Conservation (phyloP, 768 basidiomycete species). For the Termitomyces sp. region DNA sequence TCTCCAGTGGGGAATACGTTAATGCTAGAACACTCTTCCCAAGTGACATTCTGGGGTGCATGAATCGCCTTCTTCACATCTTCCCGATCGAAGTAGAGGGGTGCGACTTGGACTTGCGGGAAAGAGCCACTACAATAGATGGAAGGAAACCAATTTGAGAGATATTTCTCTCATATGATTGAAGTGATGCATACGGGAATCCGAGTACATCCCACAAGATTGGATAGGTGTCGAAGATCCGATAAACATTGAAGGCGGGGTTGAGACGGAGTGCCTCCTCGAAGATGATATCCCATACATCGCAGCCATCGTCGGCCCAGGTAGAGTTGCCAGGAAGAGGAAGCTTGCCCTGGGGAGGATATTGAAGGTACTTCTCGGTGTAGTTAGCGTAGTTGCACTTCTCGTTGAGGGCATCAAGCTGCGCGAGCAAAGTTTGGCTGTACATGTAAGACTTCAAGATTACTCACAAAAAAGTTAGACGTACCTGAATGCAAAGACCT, state of each 20-base stretch:
- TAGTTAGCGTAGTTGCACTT: neutral
- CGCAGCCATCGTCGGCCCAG: neutral
- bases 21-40: neutral
- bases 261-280: neutral
- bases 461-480: neutral
- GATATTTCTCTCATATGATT: neutral
- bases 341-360: conserved; percentile 2
- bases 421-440: neutral
- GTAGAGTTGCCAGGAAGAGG: neutral
- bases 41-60: neutral
- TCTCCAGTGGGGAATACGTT: neutral
- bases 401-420: neutral
- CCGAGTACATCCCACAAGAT: conserved; percentile 1
- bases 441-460: neutral
- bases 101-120: neutral
- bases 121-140: neutral
- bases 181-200: neutral
- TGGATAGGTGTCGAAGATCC: neutral
- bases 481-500: conserved; percentile 3
- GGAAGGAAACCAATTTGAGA: neutral
- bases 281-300: neutral
- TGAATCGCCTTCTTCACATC: conserved; percentile 1
- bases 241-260: conserved; percentile 1
- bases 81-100: conserved; percentile 1
- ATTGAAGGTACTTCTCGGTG: neutral